Conservation (phyloP, 352 stramenopile genomes). For the Phytophthora rubi region DNA sequence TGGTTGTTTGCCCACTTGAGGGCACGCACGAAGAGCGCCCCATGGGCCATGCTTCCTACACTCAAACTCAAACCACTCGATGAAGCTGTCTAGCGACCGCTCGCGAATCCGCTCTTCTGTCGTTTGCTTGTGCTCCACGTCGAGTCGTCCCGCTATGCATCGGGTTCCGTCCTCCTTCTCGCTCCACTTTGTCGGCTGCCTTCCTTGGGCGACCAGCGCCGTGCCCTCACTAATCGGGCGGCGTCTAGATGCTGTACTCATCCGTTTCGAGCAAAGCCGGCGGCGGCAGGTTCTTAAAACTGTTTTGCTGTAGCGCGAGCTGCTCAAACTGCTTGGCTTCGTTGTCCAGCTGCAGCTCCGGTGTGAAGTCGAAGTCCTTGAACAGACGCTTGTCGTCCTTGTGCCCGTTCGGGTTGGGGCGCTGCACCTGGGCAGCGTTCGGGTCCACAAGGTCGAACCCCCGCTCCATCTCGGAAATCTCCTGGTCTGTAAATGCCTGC, state of each 20-base stretch:
- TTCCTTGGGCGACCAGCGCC: slow-evolving; percentile 33
- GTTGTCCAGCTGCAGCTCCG: slow-evolving; percentile 78
- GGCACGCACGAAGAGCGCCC: slow-evolving; percentile 21
- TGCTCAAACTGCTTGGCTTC: slow-evolving; percentile 89
- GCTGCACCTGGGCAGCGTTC: slow-evolving; percentile 68
- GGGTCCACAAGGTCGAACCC: slow-evolving; percentile 72
- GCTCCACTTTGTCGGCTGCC: slow-evolving; percentile 23
- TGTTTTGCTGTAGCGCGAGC: slow-evolving; percentile 81
- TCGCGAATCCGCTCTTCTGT: slow-evolving; percentile 23
- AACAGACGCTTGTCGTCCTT: slow-evolving; percentile 84
- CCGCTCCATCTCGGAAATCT: slow-evolving; percentile 88
- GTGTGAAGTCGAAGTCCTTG: slow-evolving; percentile 89
- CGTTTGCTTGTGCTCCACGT: slow-evolving; percentile 18
- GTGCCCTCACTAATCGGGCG: slow-evolving; percentile 19
- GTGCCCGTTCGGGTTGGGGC: slow-evolving; percentile 53
- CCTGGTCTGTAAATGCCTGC: slow-evolving; percentile 85
- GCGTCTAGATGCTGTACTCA: slow-evolving; percentile 83
- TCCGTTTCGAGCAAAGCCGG: slow-evolving; percentile 76
- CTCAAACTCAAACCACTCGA: slow-evolving; percentile 38
- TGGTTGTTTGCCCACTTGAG: slow-evolving; percentile 28
- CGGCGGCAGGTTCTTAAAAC: slow-evolving; percentile 80
- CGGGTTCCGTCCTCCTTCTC: slow-evolving; percentile 8
- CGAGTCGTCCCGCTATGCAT: slow-evolving; percentile 17
- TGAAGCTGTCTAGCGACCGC: slow-evolving; percentile 31
- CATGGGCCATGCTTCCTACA: slow-evolving; percentile 26